phyloP scores from a whole-genome alignment of 2,329 filamentous ascomycete species.

The Pestalotiopsis sp. region DNA sequence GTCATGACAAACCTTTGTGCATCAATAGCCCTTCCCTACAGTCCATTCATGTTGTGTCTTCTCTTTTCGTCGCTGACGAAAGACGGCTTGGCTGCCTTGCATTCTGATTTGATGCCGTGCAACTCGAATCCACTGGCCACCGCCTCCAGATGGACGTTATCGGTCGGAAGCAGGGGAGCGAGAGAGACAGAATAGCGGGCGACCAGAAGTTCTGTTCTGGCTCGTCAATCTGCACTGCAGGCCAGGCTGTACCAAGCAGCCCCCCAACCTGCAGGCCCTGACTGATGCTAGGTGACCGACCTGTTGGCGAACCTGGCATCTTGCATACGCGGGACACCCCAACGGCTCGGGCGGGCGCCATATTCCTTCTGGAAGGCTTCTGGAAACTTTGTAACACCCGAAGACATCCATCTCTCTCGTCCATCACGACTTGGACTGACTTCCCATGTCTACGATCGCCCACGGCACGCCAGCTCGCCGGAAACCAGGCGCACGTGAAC shows the following conservation, averaged over 20 bases:
- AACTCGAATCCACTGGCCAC: slow-evolving; percentile 1
- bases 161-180: background rate
- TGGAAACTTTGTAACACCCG: background rate
- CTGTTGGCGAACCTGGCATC: background rate
- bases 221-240: background rate
- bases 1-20: background rate
- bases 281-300: background rate
- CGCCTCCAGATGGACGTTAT: background rate
- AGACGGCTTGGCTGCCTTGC: background rate
- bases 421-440: background rate
- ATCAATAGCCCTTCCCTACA: background rate
- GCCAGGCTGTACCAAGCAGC: background rate
- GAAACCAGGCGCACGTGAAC: background rate
- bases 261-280: background rate
- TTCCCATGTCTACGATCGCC: background rate
- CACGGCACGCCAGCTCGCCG: background rate
- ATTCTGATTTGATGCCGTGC: background rate
- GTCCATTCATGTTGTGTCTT: background rate
- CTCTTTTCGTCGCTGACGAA: background rate
- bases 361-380: slow-evolving; percentile 11
- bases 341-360: background rate
- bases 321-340: background rate
- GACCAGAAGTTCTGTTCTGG: background rate
- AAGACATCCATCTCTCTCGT: background rate
- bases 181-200: background rate